phyloP scores from a whole-genome alignment of 2,329 filamentous ascomycete genomes.

The Fusarium brevicatenulatum region DNA sequence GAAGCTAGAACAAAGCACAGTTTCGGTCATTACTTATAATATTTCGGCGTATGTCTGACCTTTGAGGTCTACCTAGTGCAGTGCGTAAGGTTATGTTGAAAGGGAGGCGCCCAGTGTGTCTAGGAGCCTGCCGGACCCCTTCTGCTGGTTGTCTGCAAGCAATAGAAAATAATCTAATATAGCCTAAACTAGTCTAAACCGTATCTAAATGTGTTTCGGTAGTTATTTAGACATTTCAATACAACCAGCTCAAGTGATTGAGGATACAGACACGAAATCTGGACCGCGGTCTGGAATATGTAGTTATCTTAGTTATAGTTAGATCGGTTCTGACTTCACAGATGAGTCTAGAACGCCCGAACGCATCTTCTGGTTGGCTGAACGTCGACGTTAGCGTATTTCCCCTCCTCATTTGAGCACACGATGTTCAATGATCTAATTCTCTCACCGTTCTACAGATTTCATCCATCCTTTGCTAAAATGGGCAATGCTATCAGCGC shows the following conservation, averaged over 20 bases:
- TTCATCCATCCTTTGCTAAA: not conserved
- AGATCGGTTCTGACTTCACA: not conserved
- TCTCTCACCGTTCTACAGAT: not conserved
- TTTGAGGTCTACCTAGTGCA: not conserved
- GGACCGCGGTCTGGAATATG: not conserved
- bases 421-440: not conserved
- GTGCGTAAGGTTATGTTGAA: too few species aligned
- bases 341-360: not conserved
- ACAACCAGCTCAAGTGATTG: fast-evolving
- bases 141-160: too few species aligned
- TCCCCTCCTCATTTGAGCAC: not conserved
- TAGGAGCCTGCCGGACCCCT: too few species aligned
- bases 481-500: not conserved
- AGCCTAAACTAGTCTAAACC: too few species aligned
- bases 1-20: fast-evolving
- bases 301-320: not conserved
- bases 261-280: not conserved
- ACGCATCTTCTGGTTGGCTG: not conserved
- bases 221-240: fast-evolving
- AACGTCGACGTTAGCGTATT: not conserved
- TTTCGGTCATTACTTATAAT: fast-evolving
- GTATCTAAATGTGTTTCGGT: fast-evolving
- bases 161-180: too few species aligned
- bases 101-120: too few species aligned
- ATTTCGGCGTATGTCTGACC: fast-evolving